Evolutionary conservation across 2,329 filamentous ascomycete genomes (phyloP).

Genomic region (Monosporascus cannonballus): DNA sequence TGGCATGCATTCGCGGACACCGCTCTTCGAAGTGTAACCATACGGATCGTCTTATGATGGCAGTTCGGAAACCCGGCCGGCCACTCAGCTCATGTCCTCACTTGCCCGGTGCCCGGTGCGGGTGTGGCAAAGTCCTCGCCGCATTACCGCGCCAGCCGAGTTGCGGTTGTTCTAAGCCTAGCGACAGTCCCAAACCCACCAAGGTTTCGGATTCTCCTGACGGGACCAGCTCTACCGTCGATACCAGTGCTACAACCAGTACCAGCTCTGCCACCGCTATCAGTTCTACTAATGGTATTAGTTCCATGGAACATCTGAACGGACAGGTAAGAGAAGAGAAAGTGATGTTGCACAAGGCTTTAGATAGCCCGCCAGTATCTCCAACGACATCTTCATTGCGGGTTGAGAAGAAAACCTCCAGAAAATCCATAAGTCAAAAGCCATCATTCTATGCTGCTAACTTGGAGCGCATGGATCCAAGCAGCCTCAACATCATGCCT

Average conservation of each 20-base stretch:
- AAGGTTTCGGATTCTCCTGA: neutral
- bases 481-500: constrained; percentile 39
- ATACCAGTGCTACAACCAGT: constrained; percentile 10
- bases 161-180: constrained; percentile 41
- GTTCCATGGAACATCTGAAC: neutral
- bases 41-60: constrained; percentile 61
- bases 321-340: neutral
- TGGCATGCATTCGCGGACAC: constrained; percentile 70
- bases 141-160: constrained; percentile 54
- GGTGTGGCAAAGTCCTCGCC: constrained; percentile 57
- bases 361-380: constrained; percentile 28
- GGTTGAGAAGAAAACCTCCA: constrained; percentile 36
- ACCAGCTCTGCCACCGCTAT: constrained; percentile 9
- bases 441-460: constrained; percentile 43
- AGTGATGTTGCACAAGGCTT: neutral
- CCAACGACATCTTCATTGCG: constrained; percentile 35
- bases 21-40: constrained; percentile 71
- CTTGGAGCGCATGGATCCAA: constrained; percentile 48
- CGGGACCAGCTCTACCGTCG: constrained; percentile 6
- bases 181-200: neutral
- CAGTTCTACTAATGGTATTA: neutral
- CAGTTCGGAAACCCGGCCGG: constrained; percentile 65
- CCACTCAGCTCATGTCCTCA: constrained; percentile 66
- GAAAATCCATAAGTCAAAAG: constrained; percentile 34
- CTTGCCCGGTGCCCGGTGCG: constrained; percentile 53